Evolutionary conservation across 257 asterid species (phyloP), one percentile per base, ranked within the genome.

Genomic region (Euphrasia confusa): DNA sequence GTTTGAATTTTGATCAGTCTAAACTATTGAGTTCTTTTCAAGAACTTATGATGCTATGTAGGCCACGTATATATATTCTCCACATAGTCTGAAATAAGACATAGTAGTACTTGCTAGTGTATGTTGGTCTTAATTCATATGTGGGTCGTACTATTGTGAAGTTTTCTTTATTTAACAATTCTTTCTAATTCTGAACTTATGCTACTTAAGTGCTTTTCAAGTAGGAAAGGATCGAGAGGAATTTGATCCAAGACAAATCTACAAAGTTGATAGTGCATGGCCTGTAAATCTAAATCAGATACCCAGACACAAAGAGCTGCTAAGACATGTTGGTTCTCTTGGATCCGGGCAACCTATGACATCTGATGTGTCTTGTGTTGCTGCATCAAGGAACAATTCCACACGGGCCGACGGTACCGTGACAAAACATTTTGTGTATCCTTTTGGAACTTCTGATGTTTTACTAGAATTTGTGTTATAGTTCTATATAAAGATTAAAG

Each of bases 281-380:
- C 89, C 96, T 61, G 69, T 32, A 70, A 74, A 54, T 64, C 44
- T 42, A 9, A 71, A 73, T 67, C 69, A 72, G 65, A 48, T 32
- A 66, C 68, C 75, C 67, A 77, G 78, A 64, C 61, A 45, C 65
- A 56, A 70, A 65, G 74, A 67, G 37, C 64, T 74, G 35, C 77
- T 82, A 44, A 69, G 71, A 56, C 74, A 64, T 42, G 70, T 84
- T 45, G 76, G 82, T 74, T 75, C 84, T 18, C 32, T 14, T 67
- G 75, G 74, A 52, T 64, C 76, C 49, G 45, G 64, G 26, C 53
- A 60, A 49, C 32, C 28, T 59, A 35, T 85, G 89, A 58, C 80
- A 64, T 89, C 97, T 67, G 89, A 81, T 54, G 69, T 89, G 60
- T 81, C 99, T 52, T 80, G 90, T 77, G 80, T 93, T 69, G 83